Evolutionary conservation across 164 flowering plant genomes (phyloP), one percentile per base, ranked within the genome.

Genomic region (Taxillus chinensis): DNA sequence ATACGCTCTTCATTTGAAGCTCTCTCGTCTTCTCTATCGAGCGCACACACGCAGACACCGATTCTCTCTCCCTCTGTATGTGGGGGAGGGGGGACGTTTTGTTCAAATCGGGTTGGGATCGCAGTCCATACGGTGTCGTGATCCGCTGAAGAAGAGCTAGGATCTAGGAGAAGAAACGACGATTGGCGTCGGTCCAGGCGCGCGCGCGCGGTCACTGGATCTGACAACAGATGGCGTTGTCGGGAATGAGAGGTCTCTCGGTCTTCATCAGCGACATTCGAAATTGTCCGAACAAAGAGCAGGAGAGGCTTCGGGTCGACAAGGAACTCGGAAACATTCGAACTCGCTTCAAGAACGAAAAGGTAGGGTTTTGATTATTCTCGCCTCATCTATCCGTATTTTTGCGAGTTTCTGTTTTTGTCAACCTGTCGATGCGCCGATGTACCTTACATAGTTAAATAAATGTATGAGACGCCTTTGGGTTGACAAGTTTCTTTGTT

Each of bases 161-260:
- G 65, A 62, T 62, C 65, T 52, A 14, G 48, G 6, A 48, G 10
- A 45, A 56, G 45, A 43, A 56, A 43, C 17, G 8, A 39, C 37
- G 71, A 71, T 49, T 71, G 62, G 65, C 46, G 39, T 27, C 27
- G 27, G 27, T 27, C 27, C 57, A 57, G 15, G 62, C 57, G 57
- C 15, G 52, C 45, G 65, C 48, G 39, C 59, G 52, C 14, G 9
- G 57, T 41, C 27, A 42, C 64, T 75, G 81, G 91, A 86, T 83
- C 89, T 81, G 83, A 74, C 68, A 37, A 76, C 70, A 61, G 70
- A 88, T 88, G 96, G 92, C 97, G 77, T 72, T 86, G 70, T 83
- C 95, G 9, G 97, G 97, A 50, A 91, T 91, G 97, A 75, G 97
- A 79, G 97, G 97, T n/a, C 89, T 91, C 67, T 91, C 97, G 60